Evolutionary conservation across 1,284 basidiomycete genomes (phyloP), one percentile per base, ranked within the genome.

Genomic region (Apiotrichum mycotoxinovorans): DNA sequence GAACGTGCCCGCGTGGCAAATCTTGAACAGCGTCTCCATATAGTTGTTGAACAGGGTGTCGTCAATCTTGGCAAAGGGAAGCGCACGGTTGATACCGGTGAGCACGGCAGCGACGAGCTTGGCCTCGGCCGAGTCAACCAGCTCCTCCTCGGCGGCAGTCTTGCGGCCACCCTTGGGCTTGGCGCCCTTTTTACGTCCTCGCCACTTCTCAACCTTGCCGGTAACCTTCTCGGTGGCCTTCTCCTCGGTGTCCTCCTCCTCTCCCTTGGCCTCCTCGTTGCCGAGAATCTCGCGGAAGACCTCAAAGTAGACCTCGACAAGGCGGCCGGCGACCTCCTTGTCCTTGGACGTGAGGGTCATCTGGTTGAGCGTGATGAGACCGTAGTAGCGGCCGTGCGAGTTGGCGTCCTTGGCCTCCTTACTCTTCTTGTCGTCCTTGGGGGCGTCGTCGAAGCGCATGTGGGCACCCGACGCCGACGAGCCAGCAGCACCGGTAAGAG

Each of bases 291-390:
- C 91, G 65, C 88, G 82, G 79, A 99, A 99, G 67, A 98, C 83
- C 78, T 94, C 88, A 71, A 98, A 99, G 78, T 98, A 98, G 12
- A 95, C 82, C 58, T 92, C 86, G 34, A 98, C 86, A 52, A 98
- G 81, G 60, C 85, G 83, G 50, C 87, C 80, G n/a, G 93, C 89
- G 9, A 94, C 88, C 0, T 84, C 83, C 12, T 84, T 81, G 67
- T 94, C 91, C 47, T 80, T 80, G 8, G 83, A 81, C 1, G 86
- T 84, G 35, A 98, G 81, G 50, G 92, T 85, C 60, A 95, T 87
- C 78, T 98, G 95, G 75, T 98, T 98, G 66, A 97, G 84, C 2
- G 93, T 96, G 66, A 97, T 91, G 18, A 89, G 81, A 26, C 91
- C 86, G 72, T 97, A 97, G 78, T 97, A 98, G 58, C 87, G 83